phyloP scores from a whole-genome alignment of 2,329 filamentous ascomycete species.

The Iodosphaeria phyllophila region DNA sequence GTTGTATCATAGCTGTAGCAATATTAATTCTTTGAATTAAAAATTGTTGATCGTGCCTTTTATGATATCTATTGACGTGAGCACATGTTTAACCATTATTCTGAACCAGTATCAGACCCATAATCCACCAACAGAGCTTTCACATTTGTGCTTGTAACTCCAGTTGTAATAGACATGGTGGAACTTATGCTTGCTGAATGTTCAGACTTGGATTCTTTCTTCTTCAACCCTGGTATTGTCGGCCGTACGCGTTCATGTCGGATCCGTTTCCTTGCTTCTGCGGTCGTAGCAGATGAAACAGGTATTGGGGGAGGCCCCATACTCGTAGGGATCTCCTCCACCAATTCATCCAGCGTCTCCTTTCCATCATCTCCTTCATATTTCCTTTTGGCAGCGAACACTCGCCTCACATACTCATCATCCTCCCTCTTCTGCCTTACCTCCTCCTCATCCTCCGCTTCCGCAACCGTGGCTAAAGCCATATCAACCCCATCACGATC shows the following conservation, averaged over 20 bases:
- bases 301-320: conserved; percentile 42
- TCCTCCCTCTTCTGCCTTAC: conserved; percentile 61
- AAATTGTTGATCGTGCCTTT: no score
- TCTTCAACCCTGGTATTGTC: conserved; percentile 69
- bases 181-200: conserved; percentile 5
- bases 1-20: neutral
- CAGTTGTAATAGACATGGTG: conserved; percentile 29
- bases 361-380: conserved; percentile 30
- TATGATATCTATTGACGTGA: no score
- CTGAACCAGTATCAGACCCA: conserved; percentile 6
- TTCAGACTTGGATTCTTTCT: conserved; percentile 33
- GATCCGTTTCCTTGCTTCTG: conserved; percentile 46
- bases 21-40: neutral
- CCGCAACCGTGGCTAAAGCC: conserved; percentile 26
- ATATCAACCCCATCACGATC: conserved; percentile 48
- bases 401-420: conserved; percentile 58
- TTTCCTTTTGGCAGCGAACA: conserved; percentile 49
- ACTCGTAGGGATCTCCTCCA: conserved; percentile 9
- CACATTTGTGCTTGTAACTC: neutral
- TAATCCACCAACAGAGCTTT: conserved; percentile 1
- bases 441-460: conserved; percentile 37
- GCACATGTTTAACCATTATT: neutral
- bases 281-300: neutral
- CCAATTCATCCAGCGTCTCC: conserved; percentile 9
- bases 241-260: conserved; percentile 72